phyloP scores from a whole-genome alignment of 371 early-diverging fungal genomes.

The Mortierella sp. region DNA sequence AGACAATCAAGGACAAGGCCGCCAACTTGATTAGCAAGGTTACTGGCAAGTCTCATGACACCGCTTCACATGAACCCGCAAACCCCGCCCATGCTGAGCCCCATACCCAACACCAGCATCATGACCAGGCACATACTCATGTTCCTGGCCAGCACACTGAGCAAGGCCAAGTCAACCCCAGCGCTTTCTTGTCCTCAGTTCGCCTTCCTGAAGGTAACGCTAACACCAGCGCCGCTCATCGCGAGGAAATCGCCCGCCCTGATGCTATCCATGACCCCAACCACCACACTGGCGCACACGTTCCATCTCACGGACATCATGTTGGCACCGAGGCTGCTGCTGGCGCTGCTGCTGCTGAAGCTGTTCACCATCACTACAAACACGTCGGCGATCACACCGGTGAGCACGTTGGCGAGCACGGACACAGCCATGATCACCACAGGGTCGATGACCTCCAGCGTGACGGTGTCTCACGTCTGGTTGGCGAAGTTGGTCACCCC shows the following conservation, averaged over 20 bases:
- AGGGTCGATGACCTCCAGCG: slow-evolving; percentile 19
- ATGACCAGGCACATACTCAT: background rate
- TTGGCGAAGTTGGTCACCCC: slow-evolving; percentile 14
- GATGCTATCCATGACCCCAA: slow-evolving; percentile 13
- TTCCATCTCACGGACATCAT: background rate
- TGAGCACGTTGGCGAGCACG: background rate
- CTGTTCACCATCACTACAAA: background rate
- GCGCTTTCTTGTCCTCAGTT: slow-evolving; percentile 19
- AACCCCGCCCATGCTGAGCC: background rate
- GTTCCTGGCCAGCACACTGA: background rate
- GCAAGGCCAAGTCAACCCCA: slow-evolving; percentile 11
- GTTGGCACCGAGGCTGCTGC: background rate
- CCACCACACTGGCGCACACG: background rate
- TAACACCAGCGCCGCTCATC: background rate
- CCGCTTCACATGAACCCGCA: background rate
- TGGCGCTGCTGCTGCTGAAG: background rate
- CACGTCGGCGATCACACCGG: background rate
- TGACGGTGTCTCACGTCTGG: slow-evolving; percentile 12
- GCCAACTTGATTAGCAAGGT: slow-evolving; percentile 46
- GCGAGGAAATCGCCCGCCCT: background rate
- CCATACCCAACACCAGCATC: background rate
- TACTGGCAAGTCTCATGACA: slow-evolving; percentile 29
- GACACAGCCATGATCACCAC: slow-evolving; percentile 8
- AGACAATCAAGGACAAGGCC: slow-evolving; percentile 64
- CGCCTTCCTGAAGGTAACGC: background rate